Conservation (phyloP, 2,329 filamentous ascomycete genomes). For the Aspergillus fischeri region DNA sequence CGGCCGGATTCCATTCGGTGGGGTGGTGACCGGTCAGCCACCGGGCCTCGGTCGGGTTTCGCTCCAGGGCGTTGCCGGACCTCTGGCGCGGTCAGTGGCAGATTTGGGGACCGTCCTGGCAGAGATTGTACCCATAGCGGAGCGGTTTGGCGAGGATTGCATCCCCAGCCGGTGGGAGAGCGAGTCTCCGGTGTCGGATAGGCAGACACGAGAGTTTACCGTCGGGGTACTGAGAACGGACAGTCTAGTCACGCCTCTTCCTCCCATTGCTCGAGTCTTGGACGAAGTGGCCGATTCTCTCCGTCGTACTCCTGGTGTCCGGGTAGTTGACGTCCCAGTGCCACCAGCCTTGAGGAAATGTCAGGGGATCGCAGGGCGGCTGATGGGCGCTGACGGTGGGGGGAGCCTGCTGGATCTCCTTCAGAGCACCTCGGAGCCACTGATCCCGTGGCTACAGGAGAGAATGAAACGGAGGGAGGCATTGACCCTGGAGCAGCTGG, state of each 20-base stretch:
- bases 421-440: constrained; percentile 52
- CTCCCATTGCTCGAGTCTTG: constrained; percentile 37
- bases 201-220: constrained; percentile 31
- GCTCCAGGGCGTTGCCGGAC: constrained; percentile 47
- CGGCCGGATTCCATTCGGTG: constrained; percentile 49
- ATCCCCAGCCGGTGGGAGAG: constrained; percentile 42
- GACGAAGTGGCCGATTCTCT: constrained; percentile 36
- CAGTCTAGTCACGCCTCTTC: constrained; percentile 36
- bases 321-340: constrained; percentile 56
- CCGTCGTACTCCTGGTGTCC: constrained; percentile 39
- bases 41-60: constrained; percentile 48
- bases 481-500: constrained; percentile 46
- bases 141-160: constrained; percentile 49
- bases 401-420: constrained; percentile 55
- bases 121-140: constrained; percentile 48
- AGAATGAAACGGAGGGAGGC: constrained; percentile 48
- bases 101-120: constrained; percentile 47
- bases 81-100: constrained; percentile 36
- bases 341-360: constrained; percentile 51
- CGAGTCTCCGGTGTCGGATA: constrained; percentile 9
- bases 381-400: constrained; percentile 58
- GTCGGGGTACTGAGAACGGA: constrained; percentile 41
- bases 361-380: constrained; percentile 53
- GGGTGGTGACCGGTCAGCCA: constrained; percentile 46
- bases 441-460: constrained; percentile 56